Conservation (phyloP, 2,329 filamentous ascomycete species). For the Hymenoscyphus scutula region DNA sequence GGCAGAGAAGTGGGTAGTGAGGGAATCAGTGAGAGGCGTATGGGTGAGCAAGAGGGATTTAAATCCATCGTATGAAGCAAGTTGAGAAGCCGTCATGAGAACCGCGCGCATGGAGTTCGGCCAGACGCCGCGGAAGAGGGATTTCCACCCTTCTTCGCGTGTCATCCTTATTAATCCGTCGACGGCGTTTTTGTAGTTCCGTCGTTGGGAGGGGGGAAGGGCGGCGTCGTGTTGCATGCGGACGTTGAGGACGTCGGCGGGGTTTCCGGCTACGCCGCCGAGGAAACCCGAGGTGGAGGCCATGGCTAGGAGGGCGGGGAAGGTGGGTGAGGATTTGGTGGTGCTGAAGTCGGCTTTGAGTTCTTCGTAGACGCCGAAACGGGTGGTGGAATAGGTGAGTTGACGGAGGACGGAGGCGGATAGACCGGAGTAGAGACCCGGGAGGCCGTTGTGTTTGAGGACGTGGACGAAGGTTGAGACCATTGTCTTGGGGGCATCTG, state of each 20-base stretch:
- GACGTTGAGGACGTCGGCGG: slow-evolving; percentile 94
- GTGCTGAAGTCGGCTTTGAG: slow-evolving; percentile 70
- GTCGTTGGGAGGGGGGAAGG: slow-evolving; percentile 67
- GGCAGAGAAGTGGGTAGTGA: slow-evolving; percentile 76
- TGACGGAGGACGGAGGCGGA: slow-evolving; percentile 92
- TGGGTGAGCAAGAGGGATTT: slow-evolving; percentile 67
- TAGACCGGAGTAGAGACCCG: slow-evolving; percentile 84
- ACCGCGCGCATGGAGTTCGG: slow-evolving; percentile 78
- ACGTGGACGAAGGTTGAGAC: slow-evolving; percentile 82
- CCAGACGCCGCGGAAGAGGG: slow-evolving; percentile 81
- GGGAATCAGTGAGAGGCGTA: slow-evolving; percentile 64
- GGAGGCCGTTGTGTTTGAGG: slow-evolving; percentile 69
- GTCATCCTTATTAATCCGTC: slow-evolving; percentile 85
- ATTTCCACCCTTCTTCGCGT: slow-evolving; percentile 73
- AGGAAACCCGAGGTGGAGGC: slow-evolving; percentile 81
- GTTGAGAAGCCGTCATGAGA: slow-evolving; percentile 83
- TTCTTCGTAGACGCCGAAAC: slow-evolving; percentile 95
- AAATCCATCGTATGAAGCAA: slow-evolving; percentile 82
- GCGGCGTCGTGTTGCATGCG: slow-evolving; percentile 95
- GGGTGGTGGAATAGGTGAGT: slow-evolving; percentile 92
- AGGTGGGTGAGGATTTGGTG: slow-evolving; percentile 55
- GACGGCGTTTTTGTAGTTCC: slow-evolving; percentile 87
- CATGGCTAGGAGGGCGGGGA: slow-evolving; percentile 77
- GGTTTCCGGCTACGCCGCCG: slow-evolving; percentile 88
- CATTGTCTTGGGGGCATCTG: slow-evolving; percentile 77